phyloP scores from a whole-genome alignment of 1,284 basidiomycete species.

The Chalciporus sp. region DNA sequence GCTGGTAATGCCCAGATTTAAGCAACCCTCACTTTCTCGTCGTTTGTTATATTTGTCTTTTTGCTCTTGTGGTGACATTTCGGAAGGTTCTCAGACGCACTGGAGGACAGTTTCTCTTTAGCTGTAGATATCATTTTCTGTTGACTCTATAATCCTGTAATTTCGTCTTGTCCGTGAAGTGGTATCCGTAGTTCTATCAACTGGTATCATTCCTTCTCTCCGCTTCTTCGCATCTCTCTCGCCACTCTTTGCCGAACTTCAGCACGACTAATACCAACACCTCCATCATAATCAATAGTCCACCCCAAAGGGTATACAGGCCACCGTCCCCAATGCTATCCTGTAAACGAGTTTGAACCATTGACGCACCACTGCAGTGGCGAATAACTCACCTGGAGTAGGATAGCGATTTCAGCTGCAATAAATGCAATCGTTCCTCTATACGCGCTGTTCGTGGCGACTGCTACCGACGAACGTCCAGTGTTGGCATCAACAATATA shows the following conservation, averaged over 20 bases:
- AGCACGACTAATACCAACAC: slow-evolving; percentile 54
- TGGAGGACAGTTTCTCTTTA: background rate
- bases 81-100: background rate
- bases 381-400: slow-evolving; percentile 52
- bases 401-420: slow-evolving; percentile 70
- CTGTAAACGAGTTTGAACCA: slow-evolving; percentile 23
- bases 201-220: slow-evolving; percentile 25
- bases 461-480: slow-evolving; percentile 72
- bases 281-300: slow-evolving; percentile 54
- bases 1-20: slow-evolving; percentile 55
- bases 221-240: slow-evolving; percentile 38
- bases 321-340: slow-evolving; percentile 69
- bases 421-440: slow-evolving; percentile 72
- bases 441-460: slow-evolving; percentile 72
- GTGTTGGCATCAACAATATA: slow-evolving; percentile 80
- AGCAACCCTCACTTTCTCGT: background rate
- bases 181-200: background rate
- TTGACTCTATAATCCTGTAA: slow-evolving; percentile 6
- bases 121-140: background rate
- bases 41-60: background rate
- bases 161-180: background rate
- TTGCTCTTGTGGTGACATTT: background rate
- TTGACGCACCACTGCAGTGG: background rate
- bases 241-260: slow-evolving; percentile 48
- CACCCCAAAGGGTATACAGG: slow-evolving; percentile 74